phyloP scores from a whole-genome alignment of 495 filamentous ascomycete species.

The Penicillium taxi region DNA sequence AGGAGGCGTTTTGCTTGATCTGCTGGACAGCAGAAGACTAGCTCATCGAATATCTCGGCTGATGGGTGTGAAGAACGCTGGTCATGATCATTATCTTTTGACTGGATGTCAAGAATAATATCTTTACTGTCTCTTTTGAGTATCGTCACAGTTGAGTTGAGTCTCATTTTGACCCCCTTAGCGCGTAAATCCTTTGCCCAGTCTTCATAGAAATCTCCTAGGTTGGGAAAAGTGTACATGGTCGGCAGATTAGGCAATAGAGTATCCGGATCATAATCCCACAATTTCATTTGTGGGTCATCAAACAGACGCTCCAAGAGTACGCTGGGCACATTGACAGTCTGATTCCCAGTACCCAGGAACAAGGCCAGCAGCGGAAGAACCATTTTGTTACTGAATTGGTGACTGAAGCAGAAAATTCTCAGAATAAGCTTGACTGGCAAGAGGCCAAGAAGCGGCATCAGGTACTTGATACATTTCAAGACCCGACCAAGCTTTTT shows the following conservation, averaged over 20 bases:
- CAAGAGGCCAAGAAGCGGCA: conserved; percentile 63
- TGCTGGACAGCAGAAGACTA: conserved; percentile 62
- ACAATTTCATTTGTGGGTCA: conserved; percentile 65
- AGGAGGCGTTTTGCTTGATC: conserved; percentile 66
- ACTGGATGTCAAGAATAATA: conserved; percentile 34
- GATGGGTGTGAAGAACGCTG: neutral
- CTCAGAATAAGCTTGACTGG: conserved; percentile 63
- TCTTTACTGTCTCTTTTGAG: conserved; percentile 49
- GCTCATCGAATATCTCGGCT: conserved; percentile 55
- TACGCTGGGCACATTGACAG: conserved; percentile 64
- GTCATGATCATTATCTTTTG: conserved; percentile 1
- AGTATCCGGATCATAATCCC: conserved; percentile 65
- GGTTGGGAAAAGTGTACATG: conserved; percentile 76
- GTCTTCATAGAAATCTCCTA: conserved; percentile 60
- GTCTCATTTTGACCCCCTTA: conserved; percentile 56
- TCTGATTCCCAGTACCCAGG: conserved; percentile 71
- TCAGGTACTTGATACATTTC: conserved; percentile 59
- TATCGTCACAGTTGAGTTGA: conserved; percentile 55
- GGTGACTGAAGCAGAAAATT: conserved; percentile 62
- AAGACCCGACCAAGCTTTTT: conserved; percentile 57
- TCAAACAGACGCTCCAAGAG: conserved; percentile 71
- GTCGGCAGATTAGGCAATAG: conserved; percentile 62
- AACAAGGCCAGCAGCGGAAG: conserved; percentile 73
- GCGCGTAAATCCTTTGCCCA: conserved; percentile 55
- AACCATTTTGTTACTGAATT: conserved; percentile 67